phyloP scores from a whole-genome alignment of 1,284 basidiomycete species.

The Neolentinus lepideus region DNA sequence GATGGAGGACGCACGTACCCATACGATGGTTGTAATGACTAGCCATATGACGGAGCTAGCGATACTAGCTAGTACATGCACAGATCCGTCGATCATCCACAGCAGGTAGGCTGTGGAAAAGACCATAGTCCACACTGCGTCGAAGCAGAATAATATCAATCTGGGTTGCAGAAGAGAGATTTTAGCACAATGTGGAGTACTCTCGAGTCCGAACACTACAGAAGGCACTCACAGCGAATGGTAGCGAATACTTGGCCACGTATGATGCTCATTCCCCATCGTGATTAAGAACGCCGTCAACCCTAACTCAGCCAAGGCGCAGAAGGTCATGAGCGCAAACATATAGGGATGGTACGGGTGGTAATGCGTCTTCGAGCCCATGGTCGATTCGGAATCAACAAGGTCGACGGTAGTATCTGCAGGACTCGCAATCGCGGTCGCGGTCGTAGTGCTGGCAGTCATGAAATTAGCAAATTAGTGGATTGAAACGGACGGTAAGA shows the following conservation, averaged over 20 bases:
- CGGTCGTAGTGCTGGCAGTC: neutral
- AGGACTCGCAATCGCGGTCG: neutral
- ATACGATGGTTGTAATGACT: conserved; percentile 50
- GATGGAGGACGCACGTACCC: conserved; percentile 36
- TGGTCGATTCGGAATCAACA: neutral
- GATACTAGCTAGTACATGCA: conserved; percentile 60
- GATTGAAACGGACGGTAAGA: neutral
- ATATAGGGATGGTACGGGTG: conserved; percentile 68
- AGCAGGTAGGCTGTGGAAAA: conserved; percentile 63
- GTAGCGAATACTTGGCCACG: conserved; percentile 56
- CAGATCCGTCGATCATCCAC: conserved; percentile 59
- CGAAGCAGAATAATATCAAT: conserved; percentile 58
- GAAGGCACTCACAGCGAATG: conserved; percentile 49
- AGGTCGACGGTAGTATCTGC: neutral
- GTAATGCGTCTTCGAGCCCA: conserved; percentile 21
- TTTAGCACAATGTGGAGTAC: neutral
- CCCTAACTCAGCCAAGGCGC: conserved; percentile 62
- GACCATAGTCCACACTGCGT: conserved; percentile 63
- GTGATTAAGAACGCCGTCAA: conserved; percentile 65
- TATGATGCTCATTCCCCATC: conserved; percentile 49
- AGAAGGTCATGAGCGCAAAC: conserved; percentile 60
- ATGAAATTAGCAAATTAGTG: neutral
- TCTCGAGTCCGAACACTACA: neutral
- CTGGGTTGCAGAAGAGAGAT: conserved; percentile 14
- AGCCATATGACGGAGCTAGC: conserved; percentile 75